Base-by-base conservation (phyloP, 352 stramenopile genomes). In the Globisporangium apiculatum region DNA sequence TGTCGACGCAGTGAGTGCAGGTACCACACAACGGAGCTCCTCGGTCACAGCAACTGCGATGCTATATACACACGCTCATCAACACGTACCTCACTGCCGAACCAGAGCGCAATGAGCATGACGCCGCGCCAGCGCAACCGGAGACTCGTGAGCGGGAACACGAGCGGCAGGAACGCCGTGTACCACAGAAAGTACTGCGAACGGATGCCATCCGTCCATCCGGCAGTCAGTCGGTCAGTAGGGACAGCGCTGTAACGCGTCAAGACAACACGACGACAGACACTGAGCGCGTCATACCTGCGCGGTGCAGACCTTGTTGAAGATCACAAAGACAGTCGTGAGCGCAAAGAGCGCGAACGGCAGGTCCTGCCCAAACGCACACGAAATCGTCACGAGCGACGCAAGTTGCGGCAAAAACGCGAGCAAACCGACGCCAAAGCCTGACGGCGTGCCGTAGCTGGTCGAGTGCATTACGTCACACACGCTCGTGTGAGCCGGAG, bases 151-250 rank as follows among this genome's bases (percentile, higher is more conserved):
- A 76, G 61, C 8, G 86, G 89, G 18, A 95, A 83, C 47, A 95
- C 78, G 17, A 98, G 69, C 35, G 94, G 92, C 14, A 98, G 64
- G 60, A 98, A 87, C 11, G 68, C 79, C 1, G 98, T 90, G 69
- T 99, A 99, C 97, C 97, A 99, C 47, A 97, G 81, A 68, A 99
- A 99, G 66, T 99, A 99, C 86, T 99, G 74, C 51, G 72, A 73
- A 36, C 24, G 24, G 2, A 31, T 31, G 24, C 24, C 24, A 31
- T 3, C 24, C 24, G 24, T 2, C 24, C 8, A 10, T n/a, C 8
- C 8, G 15, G 45, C 35, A 37, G 24, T 50, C 12, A 45, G 42
- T 47, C 42, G 0, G 42, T n/a, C 11, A n/a, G 4, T 8, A 11
- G 7, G 9, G 24, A 0, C 31, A n/a, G 5, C 35, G 11, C 31